Evolutionary conservation across 306 rosid genomes (phyloP).

Genomic region (Hippophae gyantsensis): DNA sequence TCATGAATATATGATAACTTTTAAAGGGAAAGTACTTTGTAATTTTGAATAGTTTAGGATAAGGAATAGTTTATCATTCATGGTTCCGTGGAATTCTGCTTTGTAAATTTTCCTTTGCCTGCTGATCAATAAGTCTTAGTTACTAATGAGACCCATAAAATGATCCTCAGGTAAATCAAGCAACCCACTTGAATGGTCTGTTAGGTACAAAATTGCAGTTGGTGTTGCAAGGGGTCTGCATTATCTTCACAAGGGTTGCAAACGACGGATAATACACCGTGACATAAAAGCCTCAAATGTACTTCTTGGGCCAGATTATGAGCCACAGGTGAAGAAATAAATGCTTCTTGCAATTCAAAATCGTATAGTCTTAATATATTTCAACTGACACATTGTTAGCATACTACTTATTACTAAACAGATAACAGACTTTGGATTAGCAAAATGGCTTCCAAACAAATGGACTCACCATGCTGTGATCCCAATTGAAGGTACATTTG

Average conservation of each 20-base stretch:
- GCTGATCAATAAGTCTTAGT: not conserved
- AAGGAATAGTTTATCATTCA: no score
- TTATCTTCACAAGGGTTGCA: conserved; percentile 84
- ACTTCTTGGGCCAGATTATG: conserved; percentile 87
- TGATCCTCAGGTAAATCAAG: conserved; percentile 43
- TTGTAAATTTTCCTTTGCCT: conserved; percentile 1
- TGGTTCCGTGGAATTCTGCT: not conserved
- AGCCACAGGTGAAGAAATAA: conserved; percentile 57
- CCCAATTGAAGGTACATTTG: conserved; percentile 94
- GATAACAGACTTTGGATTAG: conserved; percentile 92
- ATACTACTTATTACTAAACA: conserved; percentile 5
- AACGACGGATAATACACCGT: conserved; percentile 80
- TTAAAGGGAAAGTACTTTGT: no score
- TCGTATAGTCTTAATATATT: not conserved
- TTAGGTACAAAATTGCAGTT: conserved; percentile 65
- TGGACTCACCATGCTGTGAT: conserved; percentile 93
- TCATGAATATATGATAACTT: no score
- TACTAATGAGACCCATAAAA: not conserved
- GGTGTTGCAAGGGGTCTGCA: conserved; percentile 91
- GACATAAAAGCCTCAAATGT: conserved; percentile 95
- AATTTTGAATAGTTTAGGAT: no score
- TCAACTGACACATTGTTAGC: not conserved
- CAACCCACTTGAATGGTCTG: conserved; percentile 57
- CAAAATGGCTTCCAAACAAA: conserved; percentile 99
- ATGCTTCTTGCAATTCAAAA: not conserved